Evolutionary conservation across 2,329 filamentous ascomycete species (phyloP), one percentile per base, ranked within the genome.

Genomic region (Periconia macrospinosa): DNA sequence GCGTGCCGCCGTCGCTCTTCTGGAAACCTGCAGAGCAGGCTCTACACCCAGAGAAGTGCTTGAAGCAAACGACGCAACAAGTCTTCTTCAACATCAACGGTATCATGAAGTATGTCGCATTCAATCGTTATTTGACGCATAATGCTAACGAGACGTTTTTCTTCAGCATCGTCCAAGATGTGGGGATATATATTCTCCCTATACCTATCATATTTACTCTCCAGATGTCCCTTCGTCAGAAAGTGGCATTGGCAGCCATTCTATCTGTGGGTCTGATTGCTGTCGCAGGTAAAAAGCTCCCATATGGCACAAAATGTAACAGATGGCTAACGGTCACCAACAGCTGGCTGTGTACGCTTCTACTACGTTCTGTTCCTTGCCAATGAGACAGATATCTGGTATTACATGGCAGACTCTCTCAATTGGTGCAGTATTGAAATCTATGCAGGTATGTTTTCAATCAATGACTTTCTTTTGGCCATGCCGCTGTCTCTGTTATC

Each of bases 381-480:
- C 2, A 30, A 54, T n/a, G 52, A 54, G 46, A 30, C 33, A 13
- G 52, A 54, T 15, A 37, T 54, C 13, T 54, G 47, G 47, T 54
- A 41, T 23, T 54, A 54, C 47, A 49, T 54, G 47, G 52, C 52
- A 19, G 35, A 45, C 35, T 54, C 52, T 14, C 52, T 54, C 47
- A 54, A 50, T 18, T 54, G 52, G 52, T 54, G 52, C 20, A 49
- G 42, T 23, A 54, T 54, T 19, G 52, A 54, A 35, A 54, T 54
- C 30, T 54, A 54, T 42, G 52, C 52, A 20, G 52, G 47, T 50
- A 47, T 13, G 51, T 45, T 30, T 30, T 42, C 9, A 3, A 41
- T 23, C 7, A 14, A 23, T 19, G 7, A 27, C 17, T 7, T 10
- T 33, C 19, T 27, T 27, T 27, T 27, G 23, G 23, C 23, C 41